Conservation (phyloP, 805 yeast species). For the Sungouiozyma intestinalis region DNA sequence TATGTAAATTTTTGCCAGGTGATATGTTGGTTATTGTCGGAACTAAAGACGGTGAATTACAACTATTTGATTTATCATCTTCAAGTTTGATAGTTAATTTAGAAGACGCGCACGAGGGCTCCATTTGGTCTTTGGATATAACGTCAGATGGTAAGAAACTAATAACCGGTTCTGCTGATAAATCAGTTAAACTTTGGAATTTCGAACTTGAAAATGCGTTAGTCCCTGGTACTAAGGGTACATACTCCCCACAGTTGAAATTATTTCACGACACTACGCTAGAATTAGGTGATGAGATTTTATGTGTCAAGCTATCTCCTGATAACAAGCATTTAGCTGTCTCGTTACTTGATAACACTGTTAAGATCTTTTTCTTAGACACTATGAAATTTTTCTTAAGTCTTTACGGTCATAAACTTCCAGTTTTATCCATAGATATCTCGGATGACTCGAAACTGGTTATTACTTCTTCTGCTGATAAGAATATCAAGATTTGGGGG, state of each 20-base stretch:
- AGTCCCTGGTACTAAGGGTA: conserved; percentile 57
- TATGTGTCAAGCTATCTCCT: conserved; percentile 71
- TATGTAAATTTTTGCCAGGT: conserved; percentile 80
- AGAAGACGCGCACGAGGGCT: conserved; percentile 66
- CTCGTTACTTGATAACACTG: conserved; percentile 86
- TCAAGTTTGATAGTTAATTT: conserved; percentile 62
- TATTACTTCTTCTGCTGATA: conserved; percentile 92
- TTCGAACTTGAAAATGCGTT: conserved; percentile 54
- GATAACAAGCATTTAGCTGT: conserved; percentile 70
- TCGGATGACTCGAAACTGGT: conserved; percentile 80
- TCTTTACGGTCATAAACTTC: conserved; percentile 91
- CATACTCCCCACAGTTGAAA: conserved; percentile 42
- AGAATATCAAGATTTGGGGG: conserved; percentile 97
- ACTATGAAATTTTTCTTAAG: conserved; percentile 79
- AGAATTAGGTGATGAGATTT: conserved; percentile 77
- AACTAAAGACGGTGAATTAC: conserved; percentile 76
- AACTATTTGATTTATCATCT: conserved; percentile 76
- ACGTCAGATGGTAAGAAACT: conserved; percentile 76
- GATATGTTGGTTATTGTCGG: conserved; percentile 81
- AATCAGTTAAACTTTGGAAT: conserved; percentile 82
- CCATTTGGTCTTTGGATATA: conserved; percentile 86
- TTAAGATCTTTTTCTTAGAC: conserved; percentile 84
- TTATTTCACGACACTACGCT: conserved; percentile 69
- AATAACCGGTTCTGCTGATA: conserved; percentile 92
- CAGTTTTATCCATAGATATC: conserved; percentile 86